Base-by-base conservation (phyloP, 495 filamentous ascomycete genomes). In the Neurospora sublineolata region DNA sequence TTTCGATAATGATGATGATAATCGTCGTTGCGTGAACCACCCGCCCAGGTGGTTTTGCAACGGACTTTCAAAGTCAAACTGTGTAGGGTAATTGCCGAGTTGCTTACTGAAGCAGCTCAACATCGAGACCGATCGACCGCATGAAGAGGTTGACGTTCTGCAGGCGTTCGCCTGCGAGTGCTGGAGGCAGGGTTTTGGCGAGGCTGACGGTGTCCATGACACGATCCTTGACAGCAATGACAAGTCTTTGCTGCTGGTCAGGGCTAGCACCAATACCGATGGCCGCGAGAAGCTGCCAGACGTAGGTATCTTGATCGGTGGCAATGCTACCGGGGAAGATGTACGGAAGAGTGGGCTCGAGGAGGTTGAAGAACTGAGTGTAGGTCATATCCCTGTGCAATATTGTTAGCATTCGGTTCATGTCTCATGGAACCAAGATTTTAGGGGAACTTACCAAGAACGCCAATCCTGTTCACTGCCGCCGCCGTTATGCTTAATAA, bases 101-200 rank as follows among this genome's bases (percentile, higher is more conserved):
- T 33, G 37, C 70, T 72, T 88, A 97, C 78, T 92, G 90, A 74
- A 99, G 89, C 72, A 97, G 84, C 76, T 97, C 95, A 40, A 99
- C 95, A 84, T 98, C 96, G 75, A 99, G 85, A 5, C 95, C 96
- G 80, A 99, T 98, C 69, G 94, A 95, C 73, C 93, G 89, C 94
- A 99, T 97, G 80, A 99, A 99, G 37, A 99, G 83, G 80, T 99
- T 98, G 75, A 99, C 96, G 78, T 97, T 94, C 71, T 90, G 90
- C 67, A 96, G 84, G 70, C 94, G 89, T 78, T 90, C 87, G 75
- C 87, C 89, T 20, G 90, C 88, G 88, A 97, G 90, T 52, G 95
- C 93, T 20, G 89, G 85, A 14, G 96, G 95, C 16, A 98, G 87
- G 3, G 91, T 93, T 84, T 95, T 97, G 77, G 92, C 90, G 39